Conservation (phyloP, 2,329 filamentous ascomycete species). For the Chrysoporthe austroafricana region DNA sequence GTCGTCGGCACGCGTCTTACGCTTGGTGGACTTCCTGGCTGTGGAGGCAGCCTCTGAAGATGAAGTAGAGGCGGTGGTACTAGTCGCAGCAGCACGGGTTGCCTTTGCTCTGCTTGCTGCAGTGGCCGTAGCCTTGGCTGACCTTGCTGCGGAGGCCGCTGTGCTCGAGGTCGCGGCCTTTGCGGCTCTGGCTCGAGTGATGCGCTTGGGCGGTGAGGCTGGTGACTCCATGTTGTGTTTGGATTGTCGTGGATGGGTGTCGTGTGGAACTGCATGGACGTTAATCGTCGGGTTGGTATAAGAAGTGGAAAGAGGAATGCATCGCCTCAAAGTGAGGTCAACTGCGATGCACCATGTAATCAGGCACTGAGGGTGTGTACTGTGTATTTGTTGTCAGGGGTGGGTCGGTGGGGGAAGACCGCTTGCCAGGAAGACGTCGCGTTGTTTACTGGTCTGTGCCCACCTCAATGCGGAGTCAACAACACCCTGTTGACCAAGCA, state of each 20-base stretch:
- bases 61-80: slow-evolving; percentile 39
- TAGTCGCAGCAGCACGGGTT: slow-evolving; percentile 31
- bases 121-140: slow-evolving; percentile 52
- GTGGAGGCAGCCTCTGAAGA: slow-evolving; percentile 35
- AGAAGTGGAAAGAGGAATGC: slow-evolving; percentile 9
- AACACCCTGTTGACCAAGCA: neutral
- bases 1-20: slow-evolving; percentile 61
- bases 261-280: neutral
- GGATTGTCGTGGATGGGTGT: neutral
- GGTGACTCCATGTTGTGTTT: slow-evolving; percentile 33
- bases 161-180: slow-evolving; percentile 36
- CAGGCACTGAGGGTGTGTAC: slow-evolving; percentile 3
- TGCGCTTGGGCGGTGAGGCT: slow-evolving; percentile 35
- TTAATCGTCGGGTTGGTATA: slow-evolving; percentile 5
- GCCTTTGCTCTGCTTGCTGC: slow-evolving; percentile 51
- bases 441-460: slow-evolving; percentile 6
- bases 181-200: slow-evolving; percentile 45
- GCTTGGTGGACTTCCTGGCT: slow-evolving; percentile 43
- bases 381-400: slow-evolving; percentile 18
- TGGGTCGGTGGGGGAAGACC: slow-evolving; percentile 2
- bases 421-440: slow-evolving; percentile 16
- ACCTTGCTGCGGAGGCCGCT: slow-evolving; percentile 22
- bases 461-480: neutral
- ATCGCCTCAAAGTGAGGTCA: slow-evolving; percentile 16
- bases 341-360: slow-evolving; percentile 11